Conservation (phyloP, 495 filamentous ascomycete genomes). For the Emericellopsis terricola region DNA sequence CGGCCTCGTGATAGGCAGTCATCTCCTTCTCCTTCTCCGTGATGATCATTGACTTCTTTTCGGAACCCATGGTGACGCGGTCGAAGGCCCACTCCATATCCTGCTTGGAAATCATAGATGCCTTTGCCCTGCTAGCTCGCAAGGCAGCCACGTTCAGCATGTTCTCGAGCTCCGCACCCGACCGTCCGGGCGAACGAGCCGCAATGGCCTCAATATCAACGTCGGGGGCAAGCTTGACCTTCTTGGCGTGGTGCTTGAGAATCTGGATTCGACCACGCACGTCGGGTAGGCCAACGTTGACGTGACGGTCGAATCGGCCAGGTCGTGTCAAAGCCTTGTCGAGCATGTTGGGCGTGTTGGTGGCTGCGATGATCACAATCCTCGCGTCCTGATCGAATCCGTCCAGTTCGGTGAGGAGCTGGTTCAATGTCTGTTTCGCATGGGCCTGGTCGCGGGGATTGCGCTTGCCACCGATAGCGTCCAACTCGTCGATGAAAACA, state of each 20-base stretch:
- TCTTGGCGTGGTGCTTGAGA: conserved; percentile 77
- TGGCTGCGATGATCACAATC: conserved; percentile 88
- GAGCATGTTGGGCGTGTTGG: conserved; percentile 84
- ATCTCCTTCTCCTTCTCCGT: conserved; percentile 49
- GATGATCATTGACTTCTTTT: conserved; percentile 73
- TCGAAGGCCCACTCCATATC: conserved; percentile 98
- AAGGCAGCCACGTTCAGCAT: conserved; percentile 92
- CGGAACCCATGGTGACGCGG: conserved; percentile 94
- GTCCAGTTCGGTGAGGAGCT: conserved; percentile 93
- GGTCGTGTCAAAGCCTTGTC: conserved; percentile 91
- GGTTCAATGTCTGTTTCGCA: conserved; percentile 91
- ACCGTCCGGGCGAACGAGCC: conserved; percentile 75
- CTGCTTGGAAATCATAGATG: conserved; percentile 46
- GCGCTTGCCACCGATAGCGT: conserved; percentile 87
- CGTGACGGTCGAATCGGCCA: conserved; percentile 86
- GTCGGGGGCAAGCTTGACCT: conserved; percentile 57
- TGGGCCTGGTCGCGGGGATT: conserved; percentile 92
- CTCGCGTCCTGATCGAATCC: conserved; percentile 88
- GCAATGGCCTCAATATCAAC: conserved; percentile 73
- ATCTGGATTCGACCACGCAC: conserved; percentile 90
- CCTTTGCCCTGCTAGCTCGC: conserved; percentile 67
- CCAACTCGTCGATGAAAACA: conserved; percentile 95
- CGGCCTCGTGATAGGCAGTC: conserved; percentile 95
- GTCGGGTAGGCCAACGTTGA: conserved; percentile 76
- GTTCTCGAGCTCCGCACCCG: conserved; percentile 89